Evolutionary conservation across 768 basidiomycete genomes (phyloP).

Genomic region (Naganishia randhawae): DNA sequence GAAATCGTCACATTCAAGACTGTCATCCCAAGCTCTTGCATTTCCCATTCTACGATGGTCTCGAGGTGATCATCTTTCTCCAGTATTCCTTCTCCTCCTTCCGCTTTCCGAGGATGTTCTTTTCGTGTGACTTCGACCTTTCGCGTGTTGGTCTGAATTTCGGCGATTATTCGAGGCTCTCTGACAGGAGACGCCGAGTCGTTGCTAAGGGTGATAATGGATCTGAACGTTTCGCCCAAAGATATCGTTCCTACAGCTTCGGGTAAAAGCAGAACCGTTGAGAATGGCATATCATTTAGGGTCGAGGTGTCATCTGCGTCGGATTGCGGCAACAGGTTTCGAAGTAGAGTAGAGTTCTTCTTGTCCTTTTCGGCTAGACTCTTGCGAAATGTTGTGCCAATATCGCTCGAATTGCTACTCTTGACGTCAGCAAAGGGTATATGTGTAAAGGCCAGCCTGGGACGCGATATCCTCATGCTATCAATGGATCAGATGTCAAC

Average conservation of each 20-base stretch:
- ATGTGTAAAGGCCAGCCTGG: not conserved
- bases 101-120: conserved; percentile 24
- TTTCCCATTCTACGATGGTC: conserved; percentile 72
- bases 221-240: conserved; percentile 81
- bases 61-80: conserved; percentile 60
- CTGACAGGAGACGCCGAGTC: conserved; percentile 64
- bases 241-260: conserved; percentile 74
- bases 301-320: conserved; percentile 51
- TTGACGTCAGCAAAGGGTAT: not conserved
- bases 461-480: conserved; percentile 22
- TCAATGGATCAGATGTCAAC: not conserved
- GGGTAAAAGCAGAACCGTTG: conserved; percentile 60
- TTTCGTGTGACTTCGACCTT: conserved; percentile 51
- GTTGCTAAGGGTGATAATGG: conserved; percentile 77
- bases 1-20: conserved; percentile 78
- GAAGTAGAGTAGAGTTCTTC: conserved; percentile 3
- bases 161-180: conserved; percentile 65
- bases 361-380: not conserved
- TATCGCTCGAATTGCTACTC: not conserved
- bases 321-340: conserved; percentile 12
- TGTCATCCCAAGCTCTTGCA: conserved; percentile 89
- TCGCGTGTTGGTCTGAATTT: conserved; percentile 88
- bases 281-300: conserved; percentile 71
- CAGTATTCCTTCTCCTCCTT: conserved; percentile 52
- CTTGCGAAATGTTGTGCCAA: not conserved